Percentiles rank a stretch among this genome's conserved stretches.
These are phyloP conservation scores for Stereum hirsutum DNA, from an alignment of 1,284 basidiomycete species.

Conservation along the genomic window DNA sequence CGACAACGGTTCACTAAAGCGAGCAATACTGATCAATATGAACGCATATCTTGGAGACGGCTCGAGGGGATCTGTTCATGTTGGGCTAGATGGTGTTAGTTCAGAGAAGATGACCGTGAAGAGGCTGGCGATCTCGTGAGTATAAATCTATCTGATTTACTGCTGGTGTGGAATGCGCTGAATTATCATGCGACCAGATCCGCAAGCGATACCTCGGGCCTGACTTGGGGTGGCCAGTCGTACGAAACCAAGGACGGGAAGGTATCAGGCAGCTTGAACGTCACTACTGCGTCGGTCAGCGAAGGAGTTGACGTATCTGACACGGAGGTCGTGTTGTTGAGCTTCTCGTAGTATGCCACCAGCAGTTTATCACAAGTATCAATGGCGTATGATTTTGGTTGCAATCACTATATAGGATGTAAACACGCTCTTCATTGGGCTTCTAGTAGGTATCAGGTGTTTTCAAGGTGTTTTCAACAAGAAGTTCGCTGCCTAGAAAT, in stretches of 20 bases:
- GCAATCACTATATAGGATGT: no score
- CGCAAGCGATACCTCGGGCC: conserved; percentile 43
- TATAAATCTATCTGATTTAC: conserved; percentile 7
- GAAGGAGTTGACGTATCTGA: conserved; percentile 42
- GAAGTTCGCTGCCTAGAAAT: no score
- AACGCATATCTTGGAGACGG: conserved; percentile 30
- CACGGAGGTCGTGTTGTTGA: conserved; percentile 43
- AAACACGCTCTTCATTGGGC: no score
- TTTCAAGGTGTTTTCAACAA: no score
- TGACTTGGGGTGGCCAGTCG: conserved; percentile 58
- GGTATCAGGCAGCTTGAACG: conserved; percentile 28
- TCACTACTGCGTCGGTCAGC: conserved; percentile 26
- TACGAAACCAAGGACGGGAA: conserved; percentile 48
- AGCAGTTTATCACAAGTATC: no score
- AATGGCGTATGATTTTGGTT: no score
- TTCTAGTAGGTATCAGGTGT: no score
- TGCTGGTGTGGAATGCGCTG: conserved; percentile 7
- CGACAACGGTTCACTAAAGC: conserved; percentile 32
- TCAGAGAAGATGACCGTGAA: conserved; percentile 27
- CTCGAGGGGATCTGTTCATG: conserved; percentile 29
- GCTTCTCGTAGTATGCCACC: conserved; percentile 22
- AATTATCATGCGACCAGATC: conserved; percentile 24
- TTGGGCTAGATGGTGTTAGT: conserved; percentile 26
- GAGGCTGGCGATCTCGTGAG: conserved; percentile 35
- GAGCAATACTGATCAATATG: conserved; percentile 50